Base-by-base conservation (phyloP, 2,329 filamentous ascomycete species). In the Parascedosporium putredinis region DNA sequence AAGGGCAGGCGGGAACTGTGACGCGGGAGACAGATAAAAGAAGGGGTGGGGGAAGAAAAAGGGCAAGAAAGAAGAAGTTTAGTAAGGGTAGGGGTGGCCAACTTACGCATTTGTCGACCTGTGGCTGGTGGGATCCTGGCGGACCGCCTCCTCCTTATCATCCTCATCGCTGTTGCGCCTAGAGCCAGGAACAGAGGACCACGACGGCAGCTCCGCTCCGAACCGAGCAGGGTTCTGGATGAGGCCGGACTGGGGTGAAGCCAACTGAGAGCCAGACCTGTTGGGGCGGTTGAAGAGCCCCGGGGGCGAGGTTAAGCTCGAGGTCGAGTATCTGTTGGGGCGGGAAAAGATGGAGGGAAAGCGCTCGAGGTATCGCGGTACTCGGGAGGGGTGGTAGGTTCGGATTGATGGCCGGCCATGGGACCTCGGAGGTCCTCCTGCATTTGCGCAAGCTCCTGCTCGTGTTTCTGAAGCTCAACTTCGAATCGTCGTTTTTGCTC, bases 311-410 rank as follows among this genome's bases (percentile, higher is more conserved):
- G 85, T 84, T 60, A 96, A 74, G 69, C 87, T 93, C 33, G 89
- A 90, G 53, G 86, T 86, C 49, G 91, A 95, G 70, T 95, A 91
- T 54, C 90, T 81, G 63, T 90, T 90, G 40, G 88, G 86, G 38
- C 88, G 81, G 50, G 88, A 88, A 62, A 93, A 86, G 56, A 86
- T 81, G 59, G 81, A 82, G 86, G 82, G 60, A 95, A 91, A 40
- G 83, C 84, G 54, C 79, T 73, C 51, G 65, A 65, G 10, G 70
- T 81, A 56, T 95, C 88, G 58, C 83, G 84, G 65, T 93, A 91
- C 65, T 97, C 93, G 27, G 93, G 93, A 20, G 93, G 93, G 20
- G 93, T 98, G 2, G 93, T 96, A 14, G 93, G 93, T 68, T 97
- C 91, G 58, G 88, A 95, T 63, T 94, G 87, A 59, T 90, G 86